These are phyloP conservation scores for Parmelia sp. DNA, from an alignment of 495 filamentous ascomycete species.

Conservation along the genomic window DNA sequence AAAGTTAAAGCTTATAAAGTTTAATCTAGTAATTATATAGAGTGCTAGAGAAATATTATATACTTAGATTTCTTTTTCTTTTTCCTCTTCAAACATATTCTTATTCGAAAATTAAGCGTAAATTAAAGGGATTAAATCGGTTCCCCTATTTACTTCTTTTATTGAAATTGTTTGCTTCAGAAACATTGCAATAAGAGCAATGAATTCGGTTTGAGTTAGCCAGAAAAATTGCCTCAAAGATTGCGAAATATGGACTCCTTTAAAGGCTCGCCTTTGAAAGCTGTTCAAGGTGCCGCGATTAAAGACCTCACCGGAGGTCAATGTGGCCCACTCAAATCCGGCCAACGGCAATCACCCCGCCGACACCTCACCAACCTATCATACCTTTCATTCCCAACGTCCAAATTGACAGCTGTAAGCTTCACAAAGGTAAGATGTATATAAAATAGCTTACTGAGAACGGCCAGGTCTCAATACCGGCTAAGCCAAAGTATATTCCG, in stretches of 20 bases:
- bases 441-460: neutral
- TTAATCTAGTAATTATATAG: too few species aligned
- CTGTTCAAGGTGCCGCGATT: conserved; percentile 10
- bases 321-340: neutral
- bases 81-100: too few species aligned
- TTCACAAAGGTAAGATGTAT: neutral
- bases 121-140: neutral
- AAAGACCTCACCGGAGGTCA: neutral
- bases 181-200: neutral
- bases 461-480: conserved; percentile 1
- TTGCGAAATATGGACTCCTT: conserved; percentile 1
- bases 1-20: too few species aligned
- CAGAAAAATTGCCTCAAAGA: too few species aligned
- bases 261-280: conserved; percentile 7
- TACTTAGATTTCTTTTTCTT: too few species aligned
- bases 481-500: conserved; percentile 10
- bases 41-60: neutral
- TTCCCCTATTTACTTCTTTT: too few species aligned
- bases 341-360: neutral
- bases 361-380: neutral
- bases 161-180: neutral
- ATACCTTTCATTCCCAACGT: neutral
- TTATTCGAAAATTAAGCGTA: too few species aligned
- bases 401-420: neutral
- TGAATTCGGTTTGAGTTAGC: conserved; percentile 12